These are phyloP conservation scores for Leptographium wingfieldii DNA, from an alignment of 2,329 filamentous ascomycete species.

Conservation along the genomic window DNA sequence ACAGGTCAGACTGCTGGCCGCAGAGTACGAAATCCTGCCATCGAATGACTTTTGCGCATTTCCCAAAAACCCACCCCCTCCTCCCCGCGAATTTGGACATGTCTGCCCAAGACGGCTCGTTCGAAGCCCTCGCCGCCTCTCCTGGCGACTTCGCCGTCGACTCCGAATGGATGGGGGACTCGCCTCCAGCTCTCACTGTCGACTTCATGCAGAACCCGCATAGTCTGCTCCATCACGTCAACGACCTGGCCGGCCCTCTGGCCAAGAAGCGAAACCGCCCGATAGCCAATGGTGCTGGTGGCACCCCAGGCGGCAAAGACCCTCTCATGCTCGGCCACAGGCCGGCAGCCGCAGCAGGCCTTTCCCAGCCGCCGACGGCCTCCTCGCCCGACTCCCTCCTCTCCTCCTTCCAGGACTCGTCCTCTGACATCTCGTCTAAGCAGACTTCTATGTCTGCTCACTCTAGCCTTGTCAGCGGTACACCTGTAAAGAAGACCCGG, in stretches of 20 bases:
- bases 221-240: conserved; percentile 6
- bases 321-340: conserved; percentile 9
- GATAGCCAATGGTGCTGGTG: neutral
- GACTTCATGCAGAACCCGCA: conserved; percentile 12
- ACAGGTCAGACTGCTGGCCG: neutral
- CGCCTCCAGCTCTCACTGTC: conserved; percentile 13
- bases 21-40: neutral
- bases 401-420: conserved; percentile 31
- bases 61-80: neutral
- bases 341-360: conserved; percentile 4
- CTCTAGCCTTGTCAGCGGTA: conserved; percentile 26
- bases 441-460: conserved; percentile 11
- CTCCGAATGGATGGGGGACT: conserved; percentile 15
- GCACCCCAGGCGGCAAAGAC: neutral
- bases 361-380: conserved; percentile 5
- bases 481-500: conserved; percentile 14
- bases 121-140: conserved; percentile 13
- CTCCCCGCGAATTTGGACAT: conserved; percentile 4
- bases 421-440: conserved; percentile 31
- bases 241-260: neutral
- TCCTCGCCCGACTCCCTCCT: conserved; percentile 15
- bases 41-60: neutral
- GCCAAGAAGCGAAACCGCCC: neutral
- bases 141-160: conserved; percentile 13
- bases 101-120: conserved; percentile 11